These are phyloP conservation scores for Butyriboletus loyo DNA, from an alignment of 768 basidiomycete species.

Conservation along the genomic window DNA sequence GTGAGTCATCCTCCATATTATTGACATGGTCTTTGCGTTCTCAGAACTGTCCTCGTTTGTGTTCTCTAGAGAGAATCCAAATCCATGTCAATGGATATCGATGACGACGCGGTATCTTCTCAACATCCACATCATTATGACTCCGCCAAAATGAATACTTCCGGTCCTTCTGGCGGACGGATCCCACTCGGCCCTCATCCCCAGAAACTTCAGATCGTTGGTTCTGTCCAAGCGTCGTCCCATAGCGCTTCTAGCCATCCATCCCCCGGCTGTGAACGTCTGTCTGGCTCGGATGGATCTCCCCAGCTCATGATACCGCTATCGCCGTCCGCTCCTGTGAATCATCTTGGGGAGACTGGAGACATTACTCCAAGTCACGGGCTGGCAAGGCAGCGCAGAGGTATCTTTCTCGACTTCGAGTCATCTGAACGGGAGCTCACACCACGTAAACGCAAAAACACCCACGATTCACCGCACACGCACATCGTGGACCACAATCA, in stretches of 20 bases:
- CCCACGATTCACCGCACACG: not conserved
- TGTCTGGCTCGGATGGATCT: not conserved
- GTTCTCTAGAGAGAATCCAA: conserved; percentile 7
- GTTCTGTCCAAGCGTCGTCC: not conserved
- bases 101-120: not conserved
- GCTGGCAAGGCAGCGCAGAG: not conserved
- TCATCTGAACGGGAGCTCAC: not conserved
- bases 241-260: not conserved
- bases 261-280: not conserved
- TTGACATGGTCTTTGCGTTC: not conserved
- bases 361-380: not conserved
- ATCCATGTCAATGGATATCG: conserved; percentile 10
- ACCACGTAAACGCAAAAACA: conserved; percentile 19
- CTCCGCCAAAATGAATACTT: not conserved
- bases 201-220: not conserved
- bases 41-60: not conserved
- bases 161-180: not conserved
- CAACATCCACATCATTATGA: not conserved
- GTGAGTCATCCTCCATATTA: conserved; percentile 10
- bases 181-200: not conserved
- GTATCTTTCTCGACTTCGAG: not conserved
- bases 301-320: not conserved
- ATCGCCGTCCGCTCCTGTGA: not conserved
- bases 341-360: not conserved
- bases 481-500: not conserved